These are phyloP conservation scores for Strobilomyces echinocephalus DNA, from an alignment of 768 basidiomycete species.

Conservation along the genomic window DNA sequence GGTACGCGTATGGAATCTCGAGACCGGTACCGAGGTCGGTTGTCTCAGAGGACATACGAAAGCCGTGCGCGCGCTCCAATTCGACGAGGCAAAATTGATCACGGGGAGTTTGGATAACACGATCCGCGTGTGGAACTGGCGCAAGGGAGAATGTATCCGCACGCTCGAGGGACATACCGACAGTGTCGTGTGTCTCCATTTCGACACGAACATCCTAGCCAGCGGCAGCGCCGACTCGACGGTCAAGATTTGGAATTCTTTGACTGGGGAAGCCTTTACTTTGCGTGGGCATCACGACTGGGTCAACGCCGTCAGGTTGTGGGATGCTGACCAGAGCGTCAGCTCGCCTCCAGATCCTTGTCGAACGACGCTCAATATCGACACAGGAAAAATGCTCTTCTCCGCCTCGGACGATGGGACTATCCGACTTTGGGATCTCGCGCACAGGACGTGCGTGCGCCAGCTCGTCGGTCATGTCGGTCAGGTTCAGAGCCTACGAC, in stretches of 20 bases:
- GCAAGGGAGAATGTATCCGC: constrained; percentile 80
- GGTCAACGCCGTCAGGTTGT: constrained; percentile 93
- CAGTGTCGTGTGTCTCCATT: constrained; percentile 87
- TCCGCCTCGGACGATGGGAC: constrained; percentile 94
- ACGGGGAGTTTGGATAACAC: constrained; percentile 96
- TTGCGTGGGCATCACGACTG: constrained; percentile 91
- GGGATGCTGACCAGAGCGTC: constrained; percentile 51
- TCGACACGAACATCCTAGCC: constrained; percentile 86
- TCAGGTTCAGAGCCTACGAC: constrained; percentile 87
- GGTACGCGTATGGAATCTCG: constrained; percentile 93
- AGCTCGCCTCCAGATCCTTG: constrained; percentile 10
- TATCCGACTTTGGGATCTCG: constrained; percentile 93
- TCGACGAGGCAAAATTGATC: constrained; percentile 91
- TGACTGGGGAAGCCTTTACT: constrained; percentile 87
- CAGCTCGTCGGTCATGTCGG: constrained; percentile 88
- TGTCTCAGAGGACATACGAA: constrained; percentile 87
- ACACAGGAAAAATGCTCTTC: constrained; percentile 92
- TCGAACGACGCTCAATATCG: constrained; percentile 48
- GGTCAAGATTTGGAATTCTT: constrained; percentile 92
- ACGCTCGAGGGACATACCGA: constrained; percentile 88
- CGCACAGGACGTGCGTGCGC: constrained; percentile 70
- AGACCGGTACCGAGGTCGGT: constrained; percentile 79
- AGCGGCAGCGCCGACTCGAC: constrained; percentile 94
- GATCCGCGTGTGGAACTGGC: constrained; percentile 95
- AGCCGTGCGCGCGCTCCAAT: constrained; percentile 89